Evolutionary conservation across 345 rosid species (phyloP), one percentile per base, ranked within the genome.

Genomic region (Eucalyptus cloeziana): DNA sequence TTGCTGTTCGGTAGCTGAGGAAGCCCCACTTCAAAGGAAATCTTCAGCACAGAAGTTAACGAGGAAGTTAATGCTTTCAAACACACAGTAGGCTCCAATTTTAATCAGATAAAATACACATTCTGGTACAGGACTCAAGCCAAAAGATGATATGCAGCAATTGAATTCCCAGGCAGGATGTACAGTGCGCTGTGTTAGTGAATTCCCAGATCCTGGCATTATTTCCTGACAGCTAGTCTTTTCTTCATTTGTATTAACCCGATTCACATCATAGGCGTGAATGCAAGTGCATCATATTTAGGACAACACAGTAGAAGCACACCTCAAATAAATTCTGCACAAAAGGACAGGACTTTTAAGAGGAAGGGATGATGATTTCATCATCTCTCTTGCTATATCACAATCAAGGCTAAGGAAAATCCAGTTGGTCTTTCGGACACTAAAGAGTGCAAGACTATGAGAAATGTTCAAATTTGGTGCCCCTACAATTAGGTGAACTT

Each of bases 401-500:
- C 86, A 45, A 27, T 45, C 49, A 47, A 85, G 11, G n/a, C 16
- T 19, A 85, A 7, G 31, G 25, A 14, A 85, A 4, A 13, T 62
- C 71, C 33, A 13, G 30, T 30, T 27, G 71, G 33, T 62, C 17
- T 64, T 64, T 13, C 2, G 37, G 71, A 64, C 71, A 64, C 30
- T 37, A 5, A 22, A 2, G 83, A 10, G 27, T 3, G 47, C 47
- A 12, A 76, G 47, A 76, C 43, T 37, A n/a, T 64, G 83, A 37
- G 83, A 40, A 76, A 40, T 21, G 83, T 40, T 40, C 27, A 76
- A 3, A 21, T 13, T 13, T 11, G 27, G 25, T 37, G 15, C 27
- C 27, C 25, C 4, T 76, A 22, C 83, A 15, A 30, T 67, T 14
- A 86, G 56, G 14, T 31, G 89, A 94, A 94, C 88, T 91, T 94